phyloP scores from a whole-genome alignment of 2,329 filamentous ascomycete genomes.

The Aphanoascus verrucosus region DNA sequence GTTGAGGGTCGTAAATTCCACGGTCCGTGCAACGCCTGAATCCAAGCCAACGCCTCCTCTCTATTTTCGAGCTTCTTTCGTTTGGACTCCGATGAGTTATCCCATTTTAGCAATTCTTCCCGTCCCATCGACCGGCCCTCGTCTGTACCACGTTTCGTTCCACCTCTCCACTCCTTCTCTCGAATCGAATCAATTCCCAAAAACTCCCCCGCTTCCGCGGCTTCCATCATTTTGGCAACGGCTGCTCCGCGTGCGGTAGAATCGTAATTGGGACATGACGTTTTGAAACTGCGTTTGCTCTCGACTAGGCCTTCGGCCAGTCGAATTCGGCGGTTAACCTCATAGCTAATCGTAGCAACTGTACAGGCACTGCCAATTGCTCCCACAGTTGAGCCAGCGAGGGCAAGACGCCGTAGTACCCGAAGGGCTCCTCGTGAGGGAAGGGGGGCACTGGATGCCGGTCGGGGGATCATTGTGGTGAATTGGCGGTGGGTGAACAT shows the following conservation, averaged over 20 bases:
- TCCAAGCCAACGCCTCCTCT: slow-evolving; percentile 6
- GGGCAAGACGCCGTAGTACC: slow-evolving; percentile 30
- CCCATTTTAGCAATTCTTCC: background rate
- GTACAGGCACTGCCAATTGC: slow-evolving; percentile 32
- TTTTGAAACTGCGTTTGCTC: slow-evolving; percentile 34
- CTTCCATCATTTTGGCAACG: slow-evolving; percentile 34
- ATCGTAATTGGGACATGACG: slow-evolving; percentile 35
- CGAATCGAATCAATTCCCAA: slow-evolving; percentile 30
- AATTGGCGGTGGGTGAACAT: background rate
- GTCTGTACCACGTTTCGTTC: slow-evolving; percentile 11
- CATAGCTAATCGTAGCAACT: slow-evolving; percentile 34
- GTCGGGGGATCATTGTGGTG: slow-evolving; percentile 16
- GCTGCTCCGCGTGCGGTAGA: slow-evolving; percentile 29
- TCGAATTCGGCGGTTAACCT: slow-evolving; percentile 32
- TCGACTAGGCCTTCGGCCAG: slow-evolving; percentile 36
- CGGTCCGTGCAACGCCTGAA: slow-evolving; percentile 4
- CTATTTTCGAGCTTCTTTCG: background rate
- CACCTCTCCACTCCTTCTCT: slow-evolving; percentile 17
- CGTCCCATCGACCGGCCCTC: background rate
- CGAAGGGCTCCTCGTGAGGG: slow-evolving; percentile 38
- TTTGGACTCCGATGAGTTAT: background rate
- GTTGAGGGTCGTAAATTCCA: background rate
- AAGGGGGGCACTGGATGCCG: slow-evolving; percentile 27
- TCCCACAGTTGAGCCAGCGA: slow-evolving; percentile 24
- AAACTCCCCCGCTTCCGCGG: slow-evolving; percentile 36